These are phyloP conservation scores for Boletellus sp. DNA, from an alignment of 768 basidiomycete genomes.

Conservation along the genomic window DNA sequence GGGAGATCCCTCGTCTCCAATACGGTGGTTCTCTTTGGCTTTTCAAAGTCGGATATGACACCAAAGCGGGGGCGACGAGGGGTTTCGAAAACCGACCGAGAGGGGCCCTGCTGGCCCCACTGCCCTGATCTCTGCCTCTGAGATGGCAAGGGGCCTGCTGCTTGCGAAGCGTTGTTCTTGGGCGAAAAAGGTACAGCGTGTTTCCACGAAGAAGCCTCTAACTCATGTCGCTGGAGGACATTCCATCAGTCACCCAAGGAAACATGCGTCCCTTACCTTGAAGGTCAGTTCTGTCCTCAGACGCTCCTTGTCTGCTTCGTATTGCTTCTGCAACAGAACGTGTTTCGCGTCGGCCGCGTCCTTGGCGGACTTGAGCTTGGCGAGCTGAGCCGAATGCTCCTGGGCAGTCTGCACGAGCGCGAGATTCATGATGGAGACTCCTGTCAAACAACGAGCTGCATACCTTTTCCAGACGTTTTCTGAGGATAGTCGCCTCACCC, in stretches of 20 bases:
- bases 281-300: slow-evolving; percentile 66
- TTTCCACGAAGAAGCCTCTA: slow-evolving; percentile 55
- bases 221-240: slow-evolving; percentile 57
- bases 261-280: slow-evolving; percentile 45
- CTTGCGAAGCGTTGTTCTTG: slow-evolving; percentile 41
- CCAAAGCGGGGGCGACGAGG: slow-evolving; percentile 37
- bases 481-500: slow-evolving; percentile 66
- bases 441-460: neutral
- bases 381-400: slow-evolving; percentile 55
- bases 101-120: slow-evolving; percentile 25
- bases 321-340: slow-evolving; percentile 52
- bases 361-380: slow-evolving; percentile 54
- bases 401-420: slow-evolving; percentile 44
- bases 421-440: neutral
- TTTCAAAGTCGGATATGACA: slow-evolving; percentile 23
- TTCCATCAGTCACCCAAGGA: slow-evolving; percentile 11
- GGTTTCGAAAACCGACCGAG: slow-evolving; percentile 32
- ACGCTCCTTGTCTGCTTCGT: slow-evolving; percentile 67
- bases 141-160: slow-evolving; percentile 38
- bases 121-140: slow-evolving; percentile 39
- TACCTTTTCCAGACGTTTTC: slow-evolving; percentile 69
- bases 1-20: slow-evolving; percentile 21
- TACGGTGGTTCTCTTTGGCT: slow-evolving; percentile 12
- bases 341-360: slow-evolving; percentile 59
- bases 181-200: slow-evolving; percentile 44